Evolutionary conservation across 1,284 basidiomycete genomes (phyloP).

Genomic region (Sporisorium exsertum): DNA sequence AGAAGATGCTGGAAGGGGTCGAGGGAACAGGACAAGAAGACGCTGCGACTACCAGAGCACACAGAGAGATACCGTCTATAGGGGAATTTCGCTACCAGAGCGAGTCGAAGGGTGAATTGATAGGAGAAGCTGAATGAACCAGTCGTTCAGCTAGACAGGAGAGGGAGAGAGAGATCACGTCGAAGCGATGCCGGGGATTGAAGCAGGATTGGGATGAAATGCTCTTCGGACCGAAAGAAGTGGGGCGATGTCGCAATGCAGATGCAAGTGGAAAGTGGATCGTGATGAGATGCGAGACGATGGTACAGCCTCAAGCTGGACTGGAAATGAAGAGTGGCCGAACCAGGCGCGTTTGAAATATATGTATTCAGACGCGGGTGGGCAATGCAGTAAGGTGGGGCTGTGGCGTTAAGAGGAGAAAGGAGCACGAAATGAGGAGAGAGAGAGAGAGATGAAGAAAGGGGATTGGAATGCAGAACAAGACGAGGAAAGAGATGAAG

Average conservation of each 20-base stretch:
- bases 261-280: constrained; percentile 4
- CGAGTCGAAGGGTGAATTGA: constrained; percentile 5
- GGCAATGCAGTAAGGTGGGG: constrained; percentile 14
- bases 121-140: constrained; percentile 25
- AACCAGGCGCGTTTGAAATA: constrained; percentile 26
- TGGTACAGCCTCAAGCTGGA: constrained; percentile 12
- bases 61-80: constrained; percentile 6
- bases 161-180: constrained; percentile 12
- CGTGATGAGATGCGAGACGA: not conserved
- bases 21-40: not conserved
- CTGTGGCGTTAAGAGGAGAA: constrained; percentile 3
- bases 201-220: constrained; percentile 10
- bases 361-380: not conserved
- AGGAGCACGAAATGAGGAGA: not conserved
- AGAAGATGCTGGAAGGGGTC: not conserved
- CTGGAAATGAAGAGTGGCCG: constrained; percentile 29
- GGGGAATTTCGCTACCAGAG: constrained; percentile 23
- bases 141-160: constrained; percentile 39
- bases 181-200: constrained; percentile 22
- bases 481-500: not conserved
- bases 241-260: constrained; percentile 2
- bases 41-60: constrained; percentile 39
- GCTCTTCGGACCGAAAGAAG: not conserved
- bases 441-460: not conserved
- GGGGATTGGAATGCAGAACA: not conserved